Percentiles rank a stretch among this genome's conserved stretches.
phyloP scores from a whole-genome alignment of 345 rosid genomes.

The Euphorbia pulcherrima region DNA sequence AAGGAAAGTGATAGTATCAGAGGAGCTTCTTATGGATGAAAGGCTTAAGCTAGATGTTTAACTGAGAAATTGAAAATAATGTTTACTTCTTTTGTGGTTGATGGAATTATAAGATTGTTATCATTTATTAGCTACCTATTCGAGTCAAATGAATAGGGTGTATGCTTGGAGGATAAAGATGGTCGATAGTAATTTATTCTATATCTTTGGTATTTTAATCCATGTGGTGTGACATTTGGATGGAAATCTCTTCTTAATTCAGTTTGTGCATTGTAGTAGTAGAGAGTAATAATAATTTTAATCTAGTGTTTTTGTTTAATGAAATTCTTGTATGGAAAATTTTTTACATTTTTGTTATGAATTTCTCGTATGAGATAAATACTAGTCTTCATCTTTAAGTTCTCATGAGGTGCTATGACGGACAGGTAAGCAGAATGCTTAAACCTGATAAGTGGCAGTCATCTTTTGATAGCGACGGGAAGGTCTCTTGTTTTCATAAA shows the following conservation, averaged over 20 bases:
- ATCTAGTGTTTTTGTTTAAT: neutral
- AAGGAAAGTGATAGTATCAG: neutral
- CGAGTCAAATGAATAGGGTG: neutral
- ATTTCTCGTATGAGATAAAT: neutral
- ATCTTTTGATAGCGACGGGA: slow-evolving; percentile 70
- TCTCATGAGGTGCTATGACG: slow-evolving; percentile 18
- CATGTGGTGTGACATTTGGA: neutral
- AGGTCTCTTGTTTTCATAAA: slow-evolving; percentile 69
- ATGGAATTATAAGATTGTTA: neutral
- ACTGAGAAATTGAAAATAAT: neutral
- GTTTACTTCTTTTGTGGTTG: neutral
- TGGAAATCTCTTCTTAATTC: neutral
- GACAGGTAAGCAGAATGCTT: slow-evolving; percentile 74
- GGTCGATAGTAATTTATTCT: neutral
- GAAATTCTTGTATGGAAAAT: neutral
- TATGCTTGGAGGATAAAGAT: neutral
- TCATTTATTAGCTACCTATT: neutral
- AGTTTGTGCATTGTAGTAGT: neutral
- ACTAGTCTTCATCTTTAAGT: neutral
- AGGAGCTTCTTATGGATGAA: neutral
- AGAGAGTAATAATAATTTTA: neutral
- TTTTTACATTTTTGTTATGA: neutral
- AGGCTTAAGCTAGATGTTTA: neutral
- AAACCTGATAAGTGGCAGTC: slow-evolving; percentile 87
- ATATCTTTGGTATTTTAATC: neutral